Base-by-base conservation (phyloP, 2,329 filamentous ascomycete genomes). In the Pseudopithomyces maydicus region DNA sequence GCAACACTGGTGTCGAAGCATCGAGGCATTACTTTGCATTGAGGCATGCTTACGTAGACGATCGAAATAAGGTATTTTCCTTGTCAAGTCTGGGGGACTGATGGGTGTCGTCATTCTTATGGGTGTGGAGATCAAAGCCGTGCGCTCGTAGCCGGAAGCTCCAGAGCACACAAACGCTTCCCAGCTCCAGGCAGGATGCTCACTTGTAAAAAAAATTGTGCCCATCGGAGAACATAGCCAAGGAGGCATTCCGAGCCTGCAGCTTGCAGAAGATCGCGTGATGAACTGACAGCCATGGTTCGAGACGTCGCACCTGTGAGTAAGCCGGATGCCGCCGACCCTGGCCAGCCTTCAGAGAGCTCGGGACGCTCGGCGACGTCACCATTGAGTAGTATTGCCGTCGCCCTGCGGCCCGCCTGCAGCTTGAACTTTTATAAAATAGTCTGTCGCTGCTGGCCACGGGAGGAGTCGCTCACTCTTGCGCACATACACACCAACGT, bases 341-440 rank as follows among this genome's bases (percentile, higher is more conserved):
- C 55, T 65, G 64, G 64, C 17, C 17, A 41, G 58, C 61, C 42
- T 8, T n/a, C 39, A n/a, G 57, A n/a, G 57, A 36, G 58, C 56
- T 59, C 62, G 69, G 68, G 63, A 64, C 49, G 38, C 48, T 72
- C 72, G 72, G 70, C 73, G 72, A 75, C 73, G 73, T 75, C 73
- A 75, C 71, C 56, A 73, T 71, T 61, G 47, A 35, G 47, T 50
- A 56, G 63, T 63, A 39, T 61, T 58, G 56, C 50, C 44, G 52
- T 64, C 66, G 55, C 36, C 36, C 48, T 52, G 23, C 59, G 52
- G 55, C 57, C 57, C 54, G 64, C 54, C 19, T 20, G 44, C 32
- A 36, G 12, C 63, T 41, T 63, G 63, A 66, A 68, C 61, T 63
- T 66, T 70, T 72, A 65, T 65, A 68, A 69, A 62, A 59, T 55